Base-by-base conservation (phyloP, 2,329 filamentous ascomycete genomes). In the Colletotrichum siamense region DNA sequence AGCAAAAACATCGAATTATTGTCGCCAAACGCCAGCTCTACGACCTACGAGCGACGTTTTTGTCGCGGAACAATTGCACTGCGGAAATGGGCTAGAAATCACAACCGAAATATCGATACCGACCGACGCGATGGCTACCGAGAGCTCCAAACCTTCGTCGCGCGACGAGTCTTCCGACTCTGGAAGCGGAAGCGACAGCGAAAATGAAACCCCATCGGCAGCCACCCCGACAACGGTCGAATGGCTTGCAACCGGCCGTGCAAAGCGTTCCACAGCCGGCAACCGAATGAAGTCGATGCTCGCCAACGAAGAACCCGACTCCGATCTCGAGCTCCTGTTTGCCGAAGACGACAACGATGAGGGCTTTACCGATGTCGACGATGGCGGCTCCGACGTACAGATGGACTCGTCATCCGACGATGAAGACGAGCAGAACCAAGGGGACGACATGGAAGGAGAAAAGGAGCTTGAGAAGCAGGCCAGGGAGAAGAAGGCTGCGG, bases 391-490 rank as follows among this genome's bases (percentile, higher is more conserved):
- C 3, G 96, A 98, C 82, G 93, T 95, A 79, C 93, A 95, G 63
- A 94, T 98, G 88, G 95, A 98, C 81, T 96, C 94, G 16, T 98
- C 95, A 0, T 95, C 93, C 0, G 94, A 95, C 78, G 94, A 96
- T 63, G 95, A 97, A 65, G 95, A 98, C 76, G 94, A 95, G 74
- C 92, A 92, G 68, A 89, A 94, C 75, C 84, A 86, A 49, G 86
- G 84, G 71, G 90, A 97, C 79, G 95, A 98, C 57, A 84, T 97
- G 6, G 95, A 95, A 73, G 97, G 97, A 39, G 97, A 99, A 86
- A 94, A 93, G 81, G 95, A 98, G 85, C 84, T 99, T 71, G 93
- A 97, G 85, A 93, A 92, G 78, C 91, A 94, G 80, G 95, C 94
- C 74, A 93, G 92, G 79, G 92, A 91, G 75, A 94, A 94, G 80